Evolutionary conservation across 306 rosid species (phyloP).

Genomic region (Cicer pinnatifidum): DNA sequence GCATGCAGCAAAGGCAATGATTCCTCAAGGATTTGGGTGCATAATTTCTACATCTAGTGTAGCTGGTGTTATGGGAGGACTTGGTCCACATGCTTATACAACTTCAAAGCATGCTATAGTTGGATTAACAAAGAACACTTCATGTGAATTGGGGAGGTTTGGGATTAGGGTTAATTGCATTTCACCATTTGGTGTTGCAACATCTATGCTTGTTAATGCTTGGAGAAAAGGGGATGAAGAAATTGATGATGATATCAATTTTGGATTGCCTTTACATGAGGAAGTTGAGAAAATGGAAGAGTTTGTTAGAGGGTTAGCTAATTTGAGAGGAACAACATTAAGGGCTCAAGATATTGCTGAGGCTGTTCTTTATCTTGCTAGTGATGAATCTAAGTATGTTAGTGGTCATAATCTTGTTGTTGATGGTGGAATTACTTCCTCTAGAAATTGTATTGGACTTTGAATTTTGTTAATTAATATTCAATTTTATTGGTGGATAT

Average conservation of each 20-base stretch:
- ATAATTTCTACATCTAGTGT: slow-evolving; percentile 79
- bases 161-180: slow-evolving; percentile 87
- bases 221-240: slow-evolving; percentile 58
- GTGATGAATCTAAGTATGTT: slow-evolving; percentile 89
- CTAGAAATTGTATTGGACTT: slow-evolving; percentile 74
- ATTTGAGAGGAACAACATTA: slow-evolving; percentile 71
- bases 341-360: slow-evolving; percentile 79
- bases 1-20: slow-evolving; percentile 89
- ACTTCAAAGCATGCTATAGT: slow-evolving; percentile 94
- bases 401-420: slow-evolving; percentile 95
- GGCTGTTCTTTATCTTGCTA: slow-evolving; percentile 90
- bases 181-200: slow-evolving; percentile 94
- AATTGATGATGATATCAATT: slow-evolving; percentile 38
- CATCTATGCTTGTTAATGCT: slow-evolving; percentile 81
- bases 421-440: slow-evolving; percentile 86
- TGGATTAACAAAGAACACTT: slow-evolving; percentile 77
- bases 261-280: slow-evolving; percentile 55
- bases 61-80: slow-evolving; percentile 77
- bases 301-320: slow-evolving; percentile 77
- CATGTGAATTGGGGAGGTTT: slow-evolving; percentile 77
- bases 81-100: slow-evolving; percentile 90
- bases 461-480: slow-evolving; percentile 9
- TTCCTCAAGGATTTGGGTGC: slow-evolving; percentile 64
- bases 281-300: slow-evolving; percentile 84
- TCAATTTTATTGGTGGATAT: neutral